Evolutionary conservation across 768 basidiomycete species (phyloP).

Genomic region (Candolleomyces efflorescens): DNA sequence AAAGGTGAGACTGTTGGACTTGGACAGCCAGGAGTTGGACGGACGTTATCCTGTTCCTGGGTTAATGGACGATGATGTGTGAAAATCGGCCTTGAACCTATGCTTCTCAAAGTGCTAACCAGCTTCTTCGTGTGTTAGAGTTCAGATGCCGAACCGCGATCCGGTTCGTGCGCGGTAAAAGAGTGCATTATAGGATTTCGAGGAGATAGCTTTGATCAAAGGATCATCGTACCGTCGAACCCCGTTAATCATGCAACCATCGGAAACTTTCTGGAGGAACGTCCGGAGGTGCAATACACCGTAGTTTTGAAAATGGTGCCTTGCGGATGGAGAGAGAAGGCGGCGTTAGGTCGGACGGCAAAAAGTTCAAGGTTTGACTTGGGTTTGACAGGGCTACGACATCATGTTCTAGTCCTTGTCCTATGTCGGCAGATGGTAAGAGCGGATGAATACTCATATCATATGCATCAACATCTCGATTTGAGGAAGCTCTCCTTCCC

Average conservation of each 20-base stretch:
- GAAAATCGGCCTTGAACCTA: not conserved
- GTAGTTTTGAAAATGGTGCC: not conserved
- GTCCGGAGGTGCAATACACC: not conserved
- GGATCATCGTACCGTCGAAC: not conserved
- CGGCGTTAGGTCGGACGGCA: too few relatives aligned
- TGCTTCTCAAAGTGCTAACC: not conserved
- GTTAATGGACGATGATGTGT: not conserved
- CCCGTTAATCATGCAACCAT: not conserved
- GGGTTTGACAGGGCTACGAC: too few relatives aligned
- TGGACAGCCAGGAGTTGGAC: not conserved
- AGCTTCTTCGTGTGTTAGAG: not conserved
- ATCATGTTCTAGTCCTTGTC: too few relatives aligned
- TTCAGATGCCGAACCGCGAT: constrained; percentile 1
- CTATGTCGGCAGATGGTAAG: too few relatives aligned
- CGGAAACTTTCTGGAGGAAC: not conserved
- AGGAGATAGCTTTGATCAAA: not conserved
- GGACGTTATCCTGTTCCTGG: not conserved
- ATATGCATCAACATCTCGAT: too few relatives aligned
- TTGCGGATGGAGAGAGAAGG: not conserved
- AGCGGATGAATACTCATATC: too few relatives aligned
- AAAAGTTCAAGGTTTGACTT: too few relatives aligned
- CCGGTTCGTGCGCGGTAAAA: not conserved
- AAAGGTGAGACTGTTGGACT: too few relatives aligned
- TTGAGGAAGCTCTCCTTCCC: too few relatives aligned
- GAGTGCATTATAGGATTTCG: not conserved